Evolutionary conservation across 768 basidiomycete species (phyloP).

Genomic region (Collybia mongolica): DNA sequence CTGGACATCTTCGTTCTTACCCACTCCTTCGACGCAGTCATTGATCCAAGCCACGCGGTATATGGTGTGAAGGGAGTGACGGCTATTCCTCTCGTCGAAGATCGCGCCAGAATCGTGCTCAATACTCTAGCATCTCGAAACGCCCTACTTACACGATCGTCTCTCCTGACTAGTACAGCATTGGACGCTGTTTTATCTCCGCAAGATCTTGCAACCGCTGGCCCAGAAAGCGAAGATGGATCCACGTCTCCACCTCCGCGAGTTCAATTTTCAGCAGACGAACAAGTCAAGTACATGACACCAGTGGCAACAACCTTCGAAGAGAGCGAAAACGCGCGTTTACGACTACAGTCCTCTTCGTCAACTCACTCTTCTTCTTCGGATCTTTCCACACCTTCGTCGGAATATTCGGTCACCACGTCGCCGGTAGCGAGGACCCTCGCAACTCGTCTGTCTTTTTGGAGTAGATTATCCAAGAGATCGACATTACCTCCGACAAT

Average conservation of each 20-base stretch:
- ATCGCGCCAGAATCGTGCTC: conserved; percentile 55
- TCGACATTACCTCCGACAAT: conserved; percentile 15
- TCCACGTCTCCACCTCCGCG: conserved; percentile 22
- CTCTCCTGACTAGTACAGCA: conserved; percentile 35
- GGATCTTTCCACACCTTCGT: conserved; percentile 54
- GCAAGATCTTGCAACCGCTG: conserved; percentile 9
- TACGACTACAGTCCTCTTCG: conserved; percentile 27
- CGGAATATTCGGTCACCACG: conserved; percentile 40
- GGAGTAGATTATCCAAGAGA: conserved; percentile 61
- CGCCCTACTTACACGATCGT: conserved; percentile 40
- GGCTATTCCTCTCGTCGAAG: conserved; percentile 70
- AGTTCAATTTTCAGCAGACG: conserved; percentile 54
- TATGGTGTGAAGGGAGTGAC: conserved; percentile 68
- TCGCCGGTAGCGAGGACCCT: conserved; percentile 63
- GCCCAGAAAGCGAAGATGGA: conserved; percentile 12
- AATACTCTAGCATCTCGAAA: conserved; percentile 54
- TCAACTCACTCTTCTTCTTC: conserved; percentile 45
- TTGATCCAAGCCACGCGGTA: conserved; percentile 59
- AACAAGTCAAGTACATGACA: conserved; percentile 44
- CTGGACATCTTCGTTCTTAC: conserved; percentile 2
- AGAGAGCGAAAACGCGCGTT: conserved; percentile 14
- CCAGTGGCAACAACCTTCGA: conserved; percentile 28
- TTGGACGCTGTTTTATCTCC: conserved; percentile 16
- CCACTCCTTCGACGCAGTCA: conserved; percentile 42
- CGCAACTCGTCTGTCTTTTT: conserved; percentile 70